These are phyloP conservation scores for Prunus dulcis DNA, from an alignment of 306 rosid genomes.

Conservation along the genomic window DNA sequence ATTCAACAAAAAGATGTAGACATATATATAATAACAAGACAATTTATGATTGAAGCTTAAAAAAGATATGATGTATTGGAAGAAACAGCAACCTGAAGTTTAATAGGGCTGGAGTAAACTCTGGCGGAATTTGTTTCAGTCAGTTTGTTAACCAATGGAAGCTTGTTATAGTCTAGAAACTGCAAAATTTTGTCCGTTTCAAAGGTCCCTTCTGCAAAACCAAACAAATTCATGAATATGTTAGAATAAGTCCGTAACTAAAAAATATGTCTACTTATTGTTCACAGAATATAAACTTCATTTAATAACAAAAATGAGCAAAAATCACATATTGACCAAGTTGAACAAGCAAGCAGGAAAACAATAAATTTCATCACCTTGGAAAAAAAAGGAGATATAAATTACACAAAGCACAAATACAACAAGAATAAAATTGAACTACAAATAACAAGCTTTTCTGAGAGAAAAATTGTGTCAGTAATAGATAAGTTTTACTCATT, in stretches of 20 bases:
- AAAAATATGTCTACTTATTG: neutral
- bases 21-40: neutral
- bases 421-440: neutral
- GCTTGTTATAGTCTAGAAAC: constrained; percentile 73
- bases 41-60: neutral
- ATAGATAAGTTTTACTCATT: neutral
- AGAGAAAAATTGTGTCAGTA: neutral
- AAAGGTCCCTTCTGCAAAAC: constrained; percentile 71
- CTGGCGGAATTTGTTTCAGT: constrained; percentile 68
- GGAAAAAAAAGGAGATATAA: neutral
- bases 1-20: neutral
- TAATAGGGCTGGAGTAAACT: constrained; percentile 73
- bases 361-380: constrained; percentile 6
- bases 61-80: neutral
- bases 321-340: neutral
- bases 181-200: constrained; percentile 48
- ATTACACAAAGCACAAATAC: neutral
- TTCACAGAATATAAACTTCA: constrained; percentile 13
- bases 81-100: constrained; percentile 66
- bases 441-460: neutral
- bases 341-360: constrained; percentile 2
- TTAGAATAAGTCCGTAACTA: constrained; percentile 7
- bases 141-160: constrained; percentile 74
- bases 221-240: constrained; percentile 14
- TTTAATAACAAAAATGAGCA: neutral